Percentiles rank a stretch among this genome's conserved stretches.
These are phyloP conservation scores for Ceratocystis colombiana DNA, from an alignment of 2,329 filamentous ascomycete species.

Conservation along the genomic window DNA sequence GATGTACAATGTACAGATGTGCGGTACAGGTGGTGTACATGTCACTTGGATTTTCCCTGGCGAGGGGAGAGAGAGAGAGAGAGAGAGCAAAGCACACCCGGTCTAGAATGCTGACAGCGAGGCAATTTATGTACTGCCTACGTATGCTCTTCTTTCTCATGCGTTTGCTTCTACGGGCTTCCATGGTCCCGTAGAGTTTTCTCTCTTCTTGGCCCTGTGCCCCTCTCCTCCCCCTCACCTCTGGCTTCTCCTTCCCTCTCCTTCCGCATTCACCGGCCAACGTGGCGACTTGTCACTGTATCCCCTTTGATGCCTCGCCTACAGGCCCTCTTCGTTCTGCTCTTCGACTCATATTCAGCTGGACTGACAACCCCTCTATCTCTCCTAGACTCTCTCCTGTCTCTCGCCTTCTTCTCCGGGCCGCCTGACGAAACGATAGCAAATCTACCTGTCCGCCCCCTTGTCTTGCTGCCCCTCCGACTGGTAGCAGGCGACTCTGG, in stretches of 20 bases:
- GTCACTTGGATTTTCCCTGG: neutral
- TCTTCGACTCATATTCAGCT: neutral
- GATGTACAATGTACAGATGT: neutral
- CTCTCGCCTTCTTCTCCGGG: neutral
- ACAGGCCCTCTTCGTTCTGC: neutral
- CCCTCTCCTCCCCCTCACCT: neutral
- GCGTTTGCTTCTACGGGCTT: neutral
- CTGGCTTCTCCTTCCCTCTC: neutral
- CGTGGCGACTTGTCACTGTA: neutral
- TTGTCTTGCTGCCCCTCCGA: neutral
- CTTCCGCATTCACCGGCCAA: neutral
- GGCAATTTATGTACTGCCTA: neutral
- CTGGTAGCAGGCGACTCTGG: neutral
- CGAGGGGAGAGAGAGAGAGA: neutral
- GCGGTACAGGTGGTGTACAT: too few relatives aligned
- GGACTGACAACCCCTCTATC: neutral
- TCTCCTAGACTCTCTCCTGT: neutral
- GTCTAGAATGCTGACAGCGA: neutral
- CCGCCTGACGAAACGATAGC: neutral
- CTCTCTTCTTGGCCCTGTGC: neutral
- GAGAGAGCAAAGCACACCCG: neutral
- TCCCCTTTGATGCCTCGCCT: neutral
- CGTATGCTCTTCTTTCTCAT: neutral
- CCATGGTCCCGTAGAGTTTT: neutral
- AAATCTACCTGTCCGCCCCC: neutral